Evolutionary conservation across 495 filamentous ascomycete species (phyloP), one percentile per base, ranked within the genome.

Genomic region (Pseudevernia furfuracea): DNA sequence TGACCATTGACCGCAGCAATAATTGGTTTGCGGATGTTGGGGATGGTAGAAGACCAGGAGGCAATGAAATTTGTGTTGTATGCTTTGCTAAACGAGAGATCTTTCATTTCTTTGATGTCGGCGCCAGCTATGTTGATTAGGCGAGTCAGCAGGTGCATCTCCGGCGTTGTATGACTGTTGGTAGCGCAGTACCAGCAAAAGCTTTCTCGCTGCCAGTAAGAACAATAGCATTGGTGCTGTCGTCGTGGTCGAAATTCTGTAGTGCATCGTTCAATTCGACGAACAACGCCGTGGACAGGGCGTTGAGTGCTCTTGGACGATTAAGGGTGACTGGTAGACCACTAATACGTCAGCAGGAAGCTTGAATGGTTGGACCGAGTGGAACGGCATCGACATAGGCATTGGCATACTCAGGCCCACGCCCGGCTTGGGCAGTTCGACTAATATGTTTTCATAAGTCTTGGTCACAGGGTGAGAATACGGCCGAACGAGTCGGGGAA

Each of bases 21-120:
- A 66, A 98, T 84, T 64, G 94, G 95, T 67, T 92, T 97, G 73
- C 92, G 91, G 77, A 96, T 83, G 43, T 79, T 70, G 59, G 85
- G 90, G 46, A 90, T 87, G 21, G 95, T 86, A 66, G 85, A 78
- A 34, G 91, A 95, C 94, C 94, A 98, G 43, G 84, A 82, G 72
- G 94, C 89, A 77, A 97, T 97, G 78, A 97, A 97, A 74, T 93
- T 89, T 65, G 74, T 82, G 28, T 81, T 87, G 81, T 94, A 96
- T 56, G 94, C 94, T 60, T 84, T 72, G 59, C 86, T 82, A 80
- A 97, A 98, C 70, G 85, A 92, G 6, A 96, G 83, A 59, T 90
- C 84, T 46, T 89, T 86, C 94, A 98, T 98, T 79, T 98, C 94
- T 76, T 97, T 97, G 77, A 98, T 98, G 77, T 98, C 94, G 64